Base-by-base conservation (phyloP, 331 rosid species). In the Cydonia oblonga region DNA sequence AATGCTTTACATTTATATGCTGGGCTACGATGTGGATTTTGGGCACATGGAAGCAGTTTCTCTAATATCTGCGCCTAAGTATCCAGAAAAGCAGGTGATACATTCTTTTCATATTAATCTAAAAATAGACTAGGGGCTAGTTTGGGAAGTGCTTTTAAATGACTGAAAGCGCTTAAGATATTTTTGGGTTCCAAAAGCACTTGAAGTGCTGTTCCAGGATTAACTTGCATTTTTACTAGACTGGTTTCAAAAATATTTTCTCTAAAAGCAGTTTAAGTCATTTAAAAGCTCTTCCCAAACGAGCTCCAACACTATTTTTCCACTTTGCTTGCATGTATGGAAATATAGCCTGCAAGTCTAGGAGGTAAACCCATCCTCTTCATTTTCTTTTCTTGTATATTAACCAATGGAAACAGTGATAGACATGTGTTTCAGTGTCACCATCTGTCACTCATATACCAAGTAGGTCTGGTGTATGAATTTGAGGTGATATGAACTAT, bases 1-100 rank as follows among this genome's bases (percentile, higher is more conserved):
- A 83, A 91, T 95, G 97, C 97, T 95, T 64, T 95, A 95, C 90
- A 86, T 95, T 72, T 81, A 81, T 73, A 95, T 95, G 99, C 88
- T 95, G 80, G 99, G 99, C 33, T 95, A 91, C 82, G 99, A 95
- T 82, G 99, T 95, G 86, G 99, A 95, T 87, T 95, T 95, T 88
- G 99, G 99, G 75, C 99, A 95, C 80, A 91, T 91, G 99, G 99
- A 95, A 80, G 96, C 97, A 19, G 99, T 95, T 63, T 95, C 99
- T 75, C 87, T 95, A 76, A 95, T 95, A 86, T 95, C 99, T 79
- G 99, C 99, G 40, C 99, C 99, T 33, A 95, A 95, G 85, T 95
- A 95, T 85, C 99, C 99, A 63, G 99, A 95, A 81, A 95, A 95
- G 80, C 99, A 95, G 97, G 99, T 88, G 75, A 61, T 75, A 28